Evolutionary conservation across 2,329 filamentous ascomycete genomes (phyloP).

Genomic region (Ceratocystis cacaofunesta): DNA sequence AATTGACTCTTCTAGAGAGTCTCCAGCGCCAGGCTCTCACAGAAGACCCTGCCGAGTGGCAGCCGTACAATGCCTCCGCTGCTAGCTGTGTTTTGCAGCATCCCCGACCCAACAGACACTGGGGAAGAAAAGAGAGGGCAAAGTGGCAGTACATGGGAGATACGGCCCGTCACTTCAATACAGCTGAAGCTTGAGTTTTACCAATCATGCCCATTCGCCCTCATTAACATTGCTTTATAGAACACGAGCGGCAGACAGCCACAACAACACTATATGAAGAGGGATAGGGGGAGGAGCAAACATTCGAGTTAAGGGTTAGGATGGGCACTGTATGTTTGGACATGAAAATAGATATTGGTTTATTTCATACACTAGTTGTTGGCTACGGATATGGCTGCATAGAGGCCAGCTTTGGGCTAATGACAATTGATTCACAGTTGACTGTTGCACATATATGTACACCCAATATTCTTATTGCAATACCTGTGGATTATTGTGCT

Average conservation of each 20-base stretch:
- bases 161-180: background rate
- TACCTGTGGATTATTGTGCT: too few species aligned
- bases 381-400: too few species aligned
- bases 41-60: background rate
- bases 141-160: slow-evolving; percentile 11
- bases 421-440: too few species aligned
- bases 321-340: background rate
- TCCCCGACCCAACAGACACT: slow-evolving; percentile 6
- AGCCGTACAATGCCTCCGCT: slow-evolving; percentile 1
- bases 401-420: too few species aligned
- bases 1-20: slow-evolving; percentile 5
- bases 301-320: too few species aligned
- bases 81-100: slow-evolving; percentile 8
- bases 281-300: too few species aligned
- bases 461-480: background rate
- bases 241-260: background rate
- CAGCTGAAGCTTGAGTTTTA: background rate
- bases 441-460: background rate
- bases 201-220: background rate
- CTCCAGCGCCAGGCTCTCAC: background rate
- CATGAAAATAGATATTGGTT: background rate
- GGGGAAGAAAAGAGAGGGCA: slow-evolving; percentile 1
- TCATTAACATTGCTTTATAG: background rate
- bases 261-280: background rate
- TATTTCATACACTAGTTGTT: background rate